Conservation (phyloP, 768 basidiomycete species). For the Vararia minispora region DNA sequence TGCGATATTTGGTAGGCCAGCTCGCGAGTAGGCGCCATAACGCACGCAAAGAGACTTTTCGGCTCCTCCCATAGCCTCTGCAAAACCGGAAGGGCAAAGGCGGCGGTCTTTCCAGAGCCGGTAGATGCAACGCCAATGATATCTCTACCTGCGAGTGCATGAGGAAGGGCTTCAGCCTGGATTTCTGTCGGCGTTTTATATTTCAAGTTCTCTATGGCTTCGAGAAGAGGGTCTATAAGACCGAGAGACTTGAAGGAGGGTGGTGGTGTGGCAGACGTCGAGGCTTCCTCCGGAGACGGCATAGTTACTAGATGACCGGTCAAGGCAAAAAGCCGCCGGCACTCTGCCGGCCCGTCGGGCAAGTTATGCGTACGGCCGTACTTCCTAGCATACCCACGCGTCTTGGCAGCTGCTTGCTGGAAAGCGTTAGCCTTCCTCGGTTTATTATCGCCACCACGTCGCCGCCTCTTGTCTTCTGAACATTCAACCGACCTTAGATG, state of each 20-base stretch:
- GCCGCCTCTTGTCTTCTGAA: neutral
- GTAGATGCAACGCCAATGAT: slow-evolving; percentile 98
- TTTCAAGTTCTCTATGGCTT: slow-evolving; percentile 70
- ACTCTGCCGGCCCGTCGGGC: no score
- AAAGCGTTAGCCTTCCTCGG: no score
- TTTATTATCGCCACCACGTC: neutral
- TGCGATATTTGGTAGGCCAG: slow-evolving; percentile 96
- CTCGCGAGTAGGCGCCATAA: slow-evolving; percentile 96
- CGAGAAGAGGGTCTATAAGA: slow-evolving; percentile 79
- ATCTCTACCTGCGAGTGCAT: slow-evolving; percentile 84
- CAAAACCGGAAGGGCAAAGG: slow-evolving; percentile 91
- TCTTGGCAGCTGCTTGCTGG: no score
- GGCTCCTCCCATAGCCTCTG: slow-evolving; percentile 97
- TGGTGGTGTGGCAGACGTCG: slow-evolving; percentile 26
- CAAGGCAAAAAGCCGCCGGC: no score
- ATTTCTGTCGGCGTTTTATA: slow-evolving; percentile 88
- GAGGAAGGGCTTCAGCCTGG: slow-evolving; percentile 74
- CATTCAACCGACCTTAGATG: slow-evolving; percentile 14
- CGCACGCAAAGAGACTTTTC: slow-evolving; percentile 83
- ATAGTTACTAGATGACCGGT: no score
- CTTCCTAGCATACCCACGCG: no score
- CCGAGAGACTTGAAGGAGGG: slow-evolving; percentile 75
- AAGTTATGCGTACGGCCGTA: no score
- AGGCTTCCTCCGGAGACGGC: slow-evolving; percentile 57
- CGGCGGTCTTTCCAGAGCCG: slow-evolving; percentile 95